Evolutionary conservation across 2,329 filamentous ascomycete species (phyloP), one percentile per base, ranked within the genome.

Genomic region (Pleomassaria siparia): DNA sequence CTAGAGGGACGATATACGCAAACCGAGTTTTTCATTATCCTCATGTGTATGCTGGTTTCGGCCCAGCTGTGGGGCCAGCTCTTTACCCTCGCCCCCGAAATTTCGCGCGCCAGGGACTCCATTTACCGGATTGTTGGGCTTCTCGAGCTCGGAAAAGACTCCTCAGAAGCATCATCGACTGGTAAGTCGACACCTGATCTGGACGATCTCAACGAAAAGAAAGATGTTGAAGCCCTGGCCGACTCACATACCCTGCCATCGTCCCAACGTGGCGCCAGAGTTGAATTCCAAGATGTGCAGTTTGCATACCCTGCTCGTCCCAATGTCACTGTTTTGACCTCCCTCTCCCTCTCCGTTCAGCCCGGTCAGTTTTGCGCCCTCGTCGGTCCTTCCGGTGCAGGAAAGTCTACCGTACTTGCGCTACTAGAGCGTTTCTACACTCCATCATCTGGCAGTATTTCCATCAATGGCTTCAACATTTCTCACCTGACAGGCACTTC

Each of bases 101-200:
- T 91, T n/a, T 83, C 85, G 1, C 80, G 82, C 36, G 87, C 87
- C 1, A 79, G 79, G 24, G 75, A 76, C 1, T 84, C 87, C 2
- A 81, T 83, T 10, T 12, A 86, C 92, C 63, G 96, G 94, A 76
- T 90, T 84, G 4, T 96, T 92, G 68, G 89, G 15, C 59, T 80
- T 16, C 71, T 74, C 26, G 65, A 72, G 32, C 53, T 73, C 2
- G 64, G 67, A n/a, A 53, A 48, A 2, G 47, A 60, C 36, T 25
- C 36, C 4, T 47, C 53, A 11, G 42, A 49, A 8, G 18, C 49
- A n/a, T 44, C 89, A 0, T 89, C 91, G n/a, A n/a, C n/a, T 0
- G 90, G 96, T 56, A 95, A 95, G 87, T 87, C 89, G 55, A 95
- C 91, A 0, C 77, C 96, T 10, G 86, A 90, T 49, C 82, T 88